Evolutionary conservation across 1,139 yeast genomes (phyloP).

Genomic region (Kluyveromyces sp.): DNA sequence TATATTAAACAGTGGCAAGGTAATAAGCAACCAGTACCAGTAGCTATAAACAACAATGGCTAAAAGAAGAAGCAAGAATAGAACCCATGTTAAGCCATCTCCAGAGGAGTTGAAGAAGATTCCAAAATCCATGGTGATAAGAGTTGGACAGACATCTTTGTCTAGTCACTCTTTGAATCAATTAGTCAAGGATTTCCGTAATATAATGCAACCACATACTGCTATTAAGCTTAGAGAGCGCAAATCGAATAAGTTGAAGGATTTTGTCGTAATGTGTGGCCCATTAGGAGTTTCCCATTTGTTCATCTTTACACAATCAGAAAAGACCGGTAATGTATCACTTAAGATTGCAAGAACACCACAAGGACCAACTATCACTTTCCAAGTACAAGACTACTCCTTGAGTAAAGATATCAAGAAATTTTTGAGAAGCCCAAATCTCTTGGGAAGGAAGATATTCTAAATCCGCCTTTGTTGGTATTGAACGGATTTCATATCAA

Average conservation of each 20-base stretch:
- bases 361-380: conserved; percentile 88
- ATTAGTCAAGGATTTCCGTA: conserved; percentile 79
- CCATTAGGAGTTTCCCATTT: conserved; percentile 90
- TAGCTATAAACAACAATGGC: conserved; percentile 18
- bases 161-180: conserved; percentile 77
- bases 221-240: conserved; percentile 84
- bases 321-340: conserved; percentile 69
- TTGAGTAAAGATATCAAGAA: conserved; percentile 74
- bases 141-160: conserved; percentile 65
- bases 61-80: conserved; percentile 47
- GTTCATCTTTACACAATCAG: conserved; percentile 77
- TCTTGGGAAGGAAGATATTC: conserved; percentile 57
- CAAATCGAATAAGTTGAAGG: conserved; percentile 77
- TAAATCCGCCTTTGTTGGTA: conserved; percentile 82
- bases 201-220: conserved; percentile 94
- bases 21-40: not conserved
- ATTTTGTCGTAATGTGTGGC: conserved; percentile 94
- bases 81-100: conserved; percentile 69
- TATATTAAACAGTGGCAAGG: not conserved
- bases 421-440: conserved; percentile 64
- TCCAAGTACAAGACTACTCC: conserved; percentile 68
- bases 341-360: conserved; percentile 84
- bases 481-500: conserved; percentile 67
- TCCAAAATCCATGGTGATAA: conserved; percentile 90
- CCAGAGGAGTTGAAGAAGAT: conserved; percentile 61